Percentiles rank a stretch among this genome's conserved stretches.
Evolutionary conservation across 139 green algal species (phyloP).

Genomic region (Tetradesmus lagerheimii): DNA sequence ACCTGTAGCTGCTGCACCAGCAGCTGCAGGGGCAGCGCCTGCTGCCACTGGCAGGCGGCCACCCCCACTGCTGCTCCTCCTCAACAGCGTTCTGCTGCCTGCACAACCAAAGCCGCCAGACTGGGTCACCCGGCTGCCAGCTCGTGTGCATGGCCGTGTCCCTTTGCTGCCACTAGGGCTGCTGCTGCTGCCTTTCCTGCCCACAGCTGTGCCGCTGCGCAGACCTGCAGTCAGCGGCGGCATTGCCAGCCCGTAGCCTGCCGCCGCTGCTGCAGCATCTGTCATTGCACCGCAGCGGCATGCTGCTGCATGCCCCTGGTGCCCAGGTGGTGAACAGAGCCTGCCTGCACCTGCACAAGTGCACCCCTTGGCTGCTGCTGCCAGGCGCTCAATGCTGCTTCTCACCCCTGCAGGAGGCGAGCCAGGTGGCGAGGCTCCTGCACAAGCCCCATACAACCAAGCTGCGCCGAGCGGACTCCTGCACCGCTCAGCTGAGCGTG

Average conservation of each 20-base stretch:
- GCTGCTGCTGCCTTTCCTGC: neutral
- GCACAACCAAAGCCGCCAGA: neutral
- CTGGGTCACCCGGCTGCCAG: neutral
- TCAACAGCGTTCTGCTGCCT: neutral
- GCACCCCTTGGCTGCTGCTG: neutral
- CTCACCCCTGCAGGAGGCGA: neutral
- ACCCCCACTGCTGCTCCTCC: neutral
- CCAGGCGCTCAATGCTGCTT: neutral
- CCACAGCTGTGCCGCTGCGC: too few relatives aligned
- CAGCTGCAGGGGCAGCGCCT: neutral
- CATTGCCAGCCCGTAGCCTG: neutral
- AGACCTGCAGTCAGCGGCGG: neutral
- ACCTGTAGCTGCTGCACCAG: neutral
- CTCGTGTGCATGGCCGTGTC: neutral
- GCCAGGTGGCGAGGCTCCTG: neutral
- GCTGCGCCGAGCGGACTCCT: neutral
- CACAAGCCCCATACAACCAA: neutral
- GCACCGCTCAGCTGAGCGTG: neutral
- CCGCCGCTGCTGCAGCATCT: neutral
- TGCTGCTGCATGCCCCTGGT: neutral
- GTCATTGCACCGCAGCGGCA: neutral
- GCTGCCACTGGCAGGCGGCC: neutral
- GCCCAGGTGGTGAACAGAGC: neutral
- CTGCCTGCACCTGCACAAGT: neutral
- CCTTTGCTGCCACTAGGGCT: neutral